Conservation (phyloP, 202 grass and related monocot genomes). For the Zoysia matrella region DNA sequence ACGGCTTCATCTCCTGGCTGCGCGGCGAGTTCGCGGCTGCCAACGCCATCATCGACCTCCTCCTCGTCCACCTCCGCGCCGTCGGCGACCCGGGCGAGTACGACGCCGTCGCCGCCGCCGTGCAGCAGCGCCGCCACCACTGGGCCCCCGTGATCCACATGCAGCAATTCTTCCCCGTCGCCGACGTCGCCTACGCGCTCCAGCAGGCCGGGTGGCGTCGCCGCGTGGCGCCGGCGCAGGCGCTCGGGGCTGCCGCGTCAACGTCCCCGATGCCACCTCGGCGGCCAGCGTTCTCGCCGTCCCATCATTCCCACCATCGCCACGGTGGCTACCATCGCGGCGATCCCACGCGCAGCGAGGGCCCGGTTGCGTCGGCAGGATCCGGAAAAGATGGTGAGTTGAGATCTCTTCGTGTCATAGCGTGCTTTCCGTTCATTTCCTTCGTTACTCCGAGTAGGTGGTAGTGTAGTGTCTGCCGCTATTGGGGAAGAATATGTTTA, state of each 20-base stretch:
- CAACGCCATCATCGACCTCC: conserved; percentile 83
- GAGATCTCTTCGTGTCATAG: conserved; percentile 14
- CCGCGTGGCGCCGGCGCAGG: no score
- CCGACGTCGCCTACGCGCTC: conserved; percentile 69
- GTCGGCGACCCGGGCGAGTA: conserved; percentile 70
- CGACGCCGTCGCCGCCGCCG: conserved; percentile 62
- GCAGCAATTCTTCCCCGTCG: conserved; percentile 90
- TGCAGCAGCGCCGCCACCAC: conserved; percentile 83
- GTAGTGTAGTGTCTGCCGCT: not conserved
- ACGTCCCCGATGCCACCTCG: conserved; percentile 34
- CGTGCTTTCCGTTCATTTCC: not conserved
- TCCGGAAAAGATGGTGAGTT: conserved; percentile 53
- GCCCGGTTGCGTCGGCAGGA: conserved; percentile 8
- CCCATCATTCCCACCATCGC: conserved; percentile 41
- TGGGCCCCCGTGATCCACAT: conserved; percentile 87
- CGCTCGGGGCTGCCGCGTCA: conserved; percentile 6
- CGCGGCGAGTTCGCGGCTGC: conserved; percentile 85
- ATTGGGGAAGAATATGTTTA: not conserved
- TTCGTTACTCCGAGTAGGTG: no score
- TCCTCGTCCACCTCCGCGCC: conserved; percentile 72
- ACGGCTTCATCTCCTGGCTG: conserved; percentile 78
- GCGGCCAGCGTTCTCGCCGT: conserved; percentile 36
- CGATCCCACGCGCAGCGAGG: conserved; percentile 34
- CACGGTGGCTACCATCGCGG: conserved; percentile 53
- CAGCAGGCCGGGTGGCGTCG: conserved; percentile 48